Conservation (phyloP, 306 rosid genomes). For the Pterocarpus santalinus region DNA sequence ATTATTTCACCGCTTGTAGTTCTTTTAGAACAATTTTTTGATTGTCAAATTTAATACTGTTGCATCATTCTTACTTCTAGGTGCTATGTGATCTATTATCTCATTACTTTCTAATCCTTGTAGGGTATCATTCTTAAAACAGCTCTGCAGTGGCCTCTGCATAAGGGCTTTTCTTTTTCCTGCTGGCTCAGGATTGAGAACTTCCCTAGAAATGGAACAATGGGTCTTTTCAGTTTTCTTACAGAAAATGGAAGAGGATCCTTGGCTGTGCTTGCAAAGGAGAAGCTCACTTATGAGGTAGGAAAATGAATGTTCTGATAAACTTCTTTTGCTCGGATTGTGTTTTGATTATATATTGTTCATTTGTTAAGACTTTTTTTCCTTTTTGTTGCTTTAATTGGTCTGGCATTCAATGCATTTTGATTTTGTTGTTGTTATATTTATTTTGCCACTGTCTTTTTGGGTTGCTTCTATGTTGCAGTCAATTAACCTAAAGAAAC, state of each 20-base stretch:
- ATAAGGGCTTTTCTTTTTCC: constrained; percentile 92
- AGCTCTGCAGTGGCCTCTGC: constrained; percentile 94
- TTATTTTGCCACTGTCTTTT: constrained; percentile 40
- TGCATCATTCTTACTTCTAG: constrained; percentile 36
- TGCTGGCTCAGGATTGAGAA: constrained; percentile 97
- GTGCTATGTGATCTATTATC: constrained; percentile 32
- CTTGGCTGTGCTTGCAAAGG: constrained; percentile 82
- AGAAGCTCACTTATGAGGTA: constrained; percentile 88
- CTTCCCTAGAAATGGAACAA: constrained; percentile 84
- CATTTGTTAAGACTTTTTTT: constrained; percentile 22
- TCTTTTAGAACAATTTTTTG: constrained; percentile 18
- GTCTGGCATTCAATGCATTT: constrained; percentile 2
- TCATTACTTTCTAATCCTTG: constrained; percentile 52
- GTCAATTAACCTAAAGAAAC: constrained; percentile 89
- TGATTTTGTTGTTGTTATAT: constrained; percentile 37
- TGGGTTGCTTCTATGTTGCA: constrained; percentile 50
- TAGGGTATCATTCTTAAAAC: constrained; percentile 88
- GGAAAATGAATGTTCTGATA: constrained; percentile 39
- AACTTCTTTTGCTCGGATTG: constrained; percentile 20
- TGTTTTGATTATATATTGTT: constrained; percentile 26
- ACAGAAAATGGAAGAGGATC: constrained; percentile 94
- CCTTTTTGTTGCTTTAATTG: constrained; percentile 27
- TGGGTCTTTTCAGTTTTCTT: constrained; percentile 96
- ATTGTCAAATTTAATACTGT: constrained; percentile 24
- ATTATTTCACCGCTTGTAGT: constrained; percentile 26